A percentile compares a stretch with the other conserved stretches of the same genome.
These are phyloP conservation scores for Gynandropsis gynandra DNA, from an alignment of 345 rosid genomes.

Conservation along the genomic window DNA sequence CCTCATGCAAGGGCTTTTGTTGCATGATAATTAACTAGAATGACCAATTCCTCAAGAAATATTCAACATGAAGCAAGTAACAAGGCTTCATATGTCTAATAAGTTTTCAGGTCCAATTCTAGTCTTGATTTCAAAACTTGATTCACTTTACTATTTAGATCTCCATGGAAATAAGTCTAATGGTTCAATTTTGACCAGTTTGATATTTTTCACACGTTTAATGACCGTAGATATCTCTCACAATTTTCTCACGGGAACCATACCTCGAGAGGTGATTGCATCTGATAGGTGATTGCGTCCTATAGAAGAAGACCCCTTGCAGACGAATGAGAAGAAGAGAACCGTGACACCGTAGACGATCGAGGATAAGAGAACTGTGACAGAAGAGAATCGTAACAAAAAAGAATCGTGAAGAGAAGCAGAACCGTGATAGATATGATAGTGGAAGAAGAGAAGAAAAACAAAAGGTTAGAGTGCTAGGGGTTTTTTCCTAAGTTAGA, in stretches of 20 bases:
- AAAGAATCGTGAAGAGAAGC: too few species aligned
- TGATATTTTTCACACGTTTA: conserved; percentile 39
- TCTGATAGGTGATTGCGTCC: too few species aligned
- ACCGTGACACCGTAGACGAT: too few species aligned
- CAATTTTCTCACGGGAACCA: conserved; percentile 54
- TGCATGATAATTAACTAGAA: conserved; percentile 43
- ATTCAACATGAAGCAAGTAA: conserved; percentile 46
- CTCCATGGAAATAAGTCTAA: conserved; percentile 55
- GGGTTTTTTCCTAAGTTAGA: too few species aligned
- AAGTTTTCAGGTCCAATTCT: conserved; percentile 57
- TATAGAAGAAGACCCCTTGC: too few species aligned
- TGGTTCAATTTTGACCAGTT: conserved; percentile 59
- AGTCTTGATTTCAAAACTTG: conserved; percentile 43
- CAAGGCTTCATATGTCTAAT: conserved; percentile 39
- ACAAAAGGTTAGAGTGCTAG: too few species aligned
- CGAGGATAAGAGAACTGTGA: too few species aligned
- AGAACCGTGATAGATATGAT: too few species aligned
- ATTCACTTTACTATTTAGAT: conserved; percentile 43
- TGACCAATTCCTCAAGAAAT: conserved; percentile 51
- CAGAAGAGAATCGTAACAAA: too few species aligned
- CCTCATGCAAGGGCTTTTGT: conserved; percentile 55
- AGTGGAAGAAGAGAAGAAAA: too few species aligned
- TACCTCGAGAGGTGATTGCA: conserved; percentile 39
- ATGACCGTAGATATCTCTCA: conserved; percentile 57
- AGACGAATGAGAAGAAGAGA: too few species aligned